A percentile compares a stretch with the other conserved stretches of the same genome.
Evolutionary conservation across 2,329 filamentous ascomycete genomes (phyloP).

Genomic region (Cladophialophora exuberans): DNA sequence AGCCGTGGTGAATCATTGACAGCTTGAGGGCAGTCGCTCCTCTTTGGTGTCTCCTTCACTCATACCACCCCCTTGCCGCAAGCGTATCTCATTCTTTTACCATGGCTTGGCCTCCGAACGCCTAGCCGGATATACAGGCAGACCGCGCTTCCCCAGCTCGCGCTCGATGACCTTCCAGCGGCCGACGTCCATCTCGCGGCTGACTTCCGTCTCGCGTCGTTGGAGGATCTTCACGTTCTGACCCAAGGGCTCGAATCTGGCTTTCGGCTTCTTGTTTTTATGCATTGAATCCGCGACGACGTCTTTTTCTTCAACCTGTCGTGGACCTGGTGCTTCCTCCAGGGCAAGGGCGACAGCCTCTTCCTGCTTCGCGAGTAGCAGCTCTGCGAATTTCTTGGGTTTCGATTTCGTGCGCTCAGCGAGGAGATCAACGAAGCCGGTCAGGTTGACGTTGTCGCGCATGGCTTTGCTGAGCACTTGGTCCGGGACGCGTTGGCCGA

Average conservation of each 20-base stretch:
- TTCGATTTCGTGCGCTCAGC: constrained; percentile 54
- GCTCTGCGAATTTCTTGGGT: constrained; percentile 46
- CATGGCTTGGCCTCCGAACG: too few relatives aligned
- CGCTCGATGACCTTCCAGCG: constrained; percentile 79
- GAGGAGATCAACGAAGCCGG: constrained; percentile 46
- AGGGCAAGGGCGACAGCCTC: constrained; percentile 11
- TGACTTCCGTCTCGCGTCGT: constrained; percentile 68
- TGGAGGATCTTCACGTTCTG: constrained; percentile 70
- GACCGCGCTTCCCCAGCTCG: constrained; percentile 64
- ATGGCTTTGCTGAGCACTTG: constrained; percentile 61
- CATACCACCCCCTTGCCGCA: not conserved
- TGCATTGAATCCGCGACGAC: not conserved
- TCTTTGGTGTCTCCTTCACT: too few relatives aligned
- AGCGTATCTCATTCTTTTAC: not conserved
- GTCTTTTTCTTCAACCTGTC: not conserved
- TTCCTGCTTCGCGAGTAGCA: constrained; percentile 20
- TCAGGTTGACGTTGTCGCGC: constrained; percentile 57
- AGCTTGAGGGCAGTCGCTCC: too few relatives aligned
- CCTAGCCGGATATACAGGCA: constrained; percentile 60
- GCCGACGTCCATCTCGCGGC: constrained; percentile 72
- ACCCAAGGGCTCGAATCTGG: constrained; percentile 11
- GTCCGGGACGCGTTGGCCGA: constrained; percentile 76
- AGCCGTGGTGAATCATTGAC: too few relatives aligned
- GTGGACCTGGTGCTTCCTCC: not conserved
- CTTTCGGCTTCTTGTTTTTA: constrained; percentile 5